These are phyloP conservation scores for Dicorynia guianensis DNA, from an alignment of 306 rosid genomes.

Conservation along the genomic window DNA sequence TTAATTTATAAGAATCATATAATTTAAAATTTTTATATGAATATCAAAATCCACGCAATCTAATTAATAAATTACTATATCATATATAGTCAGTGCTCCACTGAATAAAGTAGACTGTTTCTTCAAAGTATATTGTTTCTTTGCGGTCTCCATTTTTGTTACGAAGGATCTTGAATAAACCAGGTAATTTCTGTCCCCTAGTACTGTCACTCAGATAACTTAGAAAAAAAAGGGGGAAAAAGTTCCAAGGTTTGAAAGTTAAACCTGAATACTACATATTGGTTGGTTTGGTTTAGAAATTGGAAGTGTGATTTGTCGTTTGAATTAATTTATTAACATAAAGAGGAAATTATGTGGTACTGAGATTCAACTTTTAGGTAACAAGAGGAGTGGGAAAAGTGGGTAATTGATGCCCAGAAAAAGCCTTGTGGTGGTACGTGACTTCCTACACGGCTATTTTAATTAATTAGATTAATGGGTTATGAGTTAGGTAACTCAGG, in stretches of 20 bases:
- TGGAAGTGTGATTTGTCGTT: slow-evolving; percentile 23
- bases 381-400: not conserved
- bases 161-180: not conserved
- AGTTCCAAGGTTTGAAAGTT: not conserved
- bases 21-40: too few relatives aligned
- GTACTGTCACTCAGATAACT: not conserved
- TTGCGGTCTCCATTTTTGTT: not conserved
- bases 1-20: too few relatives aligned
- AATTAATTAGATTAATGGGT: not conserved
- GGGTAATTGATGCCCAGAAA: slow-evolving; percentile 12
- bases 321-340: not conserved
- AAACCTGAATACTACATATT: not conserved
- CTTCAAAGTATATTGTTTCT: not conserved
- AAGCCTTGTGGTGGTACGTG: not conserved
- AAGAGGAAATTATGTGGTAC: not conserved
- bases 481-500: not conserved
- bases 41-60: slow-evolving; percentile 2
- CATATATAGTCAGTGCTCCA: slow-evolving; percentile 35
- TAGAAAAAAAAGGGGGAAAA: not conserved
- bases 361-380: slow-evolving; percentile 21
- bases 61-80: slow-evolving; percentile 17
- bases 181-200: slow-evolving; percentile 7
- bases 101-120: slow-evolving; percentile 28
- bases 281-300: not conserved
- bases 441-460: not conserved